These are phyloP conservation scores for Sclerospora graminicola DNA, from an alignment of 352 stramenopile genomes.

Conservation along the genomic window DNA sequence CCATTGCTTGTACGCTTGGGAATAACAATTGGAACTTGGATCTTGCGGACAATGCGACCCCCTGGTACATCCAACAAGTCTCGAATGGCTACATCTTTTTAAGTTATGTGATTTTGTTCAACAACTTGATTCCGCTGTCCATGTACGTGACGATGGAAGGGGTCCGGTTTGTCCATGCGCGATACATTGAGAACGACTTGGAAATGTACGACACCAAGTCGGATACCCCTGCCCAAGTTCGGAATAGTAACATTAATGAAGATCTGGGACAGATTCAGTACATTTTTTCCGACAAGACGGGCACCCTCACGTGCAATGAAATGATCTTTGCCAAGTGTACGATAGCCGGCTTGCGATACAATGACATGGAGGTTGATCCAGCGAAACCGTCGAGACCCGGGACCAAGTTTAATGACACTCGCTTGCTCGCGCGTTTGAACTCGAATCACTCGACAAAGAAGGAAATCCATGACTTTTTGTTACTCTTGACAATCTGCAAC, in stretches of 20 bases:
- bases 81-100: constrained; percentile 83
- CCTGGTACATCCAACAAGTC: constrained; percentile 62
- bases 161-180: constrained; percentile 78
- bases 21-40: constrained; percentile 82
- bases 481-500: constrained; percentile 82
- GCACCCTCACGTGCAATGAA: constrained; percentile 80
- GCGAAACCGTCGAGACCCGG: constrained; percentile 34
- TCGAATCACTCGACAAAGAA: constrained; percentile 74
- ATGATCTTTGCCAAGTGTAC: constrained; percentile 90
- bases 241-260: constrained; percentile 85
- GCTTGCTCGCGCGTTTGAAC: constrained; percentile 61
- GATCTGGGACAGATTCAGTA: constrained; percentile 86
- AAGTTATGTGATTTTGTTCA: constrained; percentile 86
- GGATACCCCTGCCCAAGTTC: constrained; percentile 70
- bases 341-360: constrained; percentile 87
- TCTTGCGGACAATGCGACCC: constrained; percentile 29
- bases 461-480: constrained; percentile 79
- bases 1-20: constrained; percentile 66
- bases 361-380: constrained; percentile 64
- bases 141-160: constrained; percentile 88
- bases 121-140: constrained; percentile 81
- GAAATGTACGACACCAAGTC: constrained; percentile 71
- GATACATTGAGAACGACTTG: constrained; percentile 80
- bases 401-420: constrained; percentile 71
- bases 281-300: constrained; percentile 86